Conservation (phyloP, 768 basidiomycete genomes). For the Xerocomellus intermedius region DNA sequence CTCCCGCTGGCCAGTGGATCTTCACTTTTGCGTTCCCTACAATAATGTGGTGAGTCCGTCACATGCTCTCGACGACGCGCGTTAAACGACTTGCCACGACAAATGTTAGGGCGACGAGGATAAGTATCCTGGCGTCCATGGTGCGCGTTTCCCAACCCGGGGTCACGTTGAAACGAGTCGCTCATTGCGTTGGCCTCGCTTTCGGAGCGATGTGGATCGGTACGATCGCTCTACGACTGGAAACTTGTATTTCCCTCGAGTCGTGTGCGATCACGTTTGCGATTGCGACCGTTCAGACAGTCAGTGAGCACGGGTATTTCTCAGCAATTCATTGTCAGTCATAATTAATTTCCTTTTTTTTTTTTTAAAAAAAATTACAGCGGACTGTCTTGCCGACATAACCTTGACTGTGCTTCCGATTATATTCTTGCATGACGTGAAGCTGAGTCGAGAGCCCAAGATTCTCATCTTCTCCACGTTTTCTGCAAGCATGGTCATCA, state of each 20-base stretch:
- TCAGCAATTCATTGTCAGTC: neutral
- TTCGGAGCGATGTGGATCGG: slow-evolving; percentile 16
- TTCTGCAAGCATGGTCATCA: slow-evolving; percentile 10
- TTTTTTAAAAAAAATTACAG: no score
- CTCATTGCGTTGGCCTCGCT: slow-evolving; percentile 2
- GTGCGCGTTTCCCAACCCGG: slow-evolving; percentile 12
- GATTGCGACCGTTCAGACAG: slow-evolving; percentile 10
- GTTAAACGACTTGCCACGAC: neutral
- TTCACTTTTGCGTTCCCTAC: slow-evolving; percentile 2
- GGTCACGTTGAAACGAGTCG: neutral
- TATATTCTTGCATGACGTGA: neutral
- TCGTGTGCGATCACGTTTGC: neutral
- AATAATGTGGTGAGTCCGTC: neutral
- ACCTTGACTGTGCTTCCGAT: slow-evolving; percentile 7
- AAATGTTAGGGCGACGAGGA: slow-evolving; percentile 11
- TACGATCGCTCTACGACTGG: slow-evolving; percentile 1
- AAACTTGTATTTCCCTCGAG: neutral
- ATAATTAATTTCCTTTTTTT: neutral
- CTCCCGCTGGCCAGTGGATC: neutral
- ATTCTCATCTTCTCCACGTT: slow-evolving; percentile 12
- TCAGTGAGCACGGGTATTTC: slow-evolving; percentile 3
- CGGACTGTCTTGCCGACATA: slow-evolving; percentile 8
- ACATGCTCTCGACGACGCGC: no score
- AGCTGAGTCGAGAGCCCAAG: slow-evolving; percentile 2
- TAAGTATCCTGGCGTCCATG: slow-evolving; percentile 17